Evolutionary conservation across 192 early-diverging fungal genomes (phyloP).

Genomic region (Paraglomus brasilianum): DNA sequence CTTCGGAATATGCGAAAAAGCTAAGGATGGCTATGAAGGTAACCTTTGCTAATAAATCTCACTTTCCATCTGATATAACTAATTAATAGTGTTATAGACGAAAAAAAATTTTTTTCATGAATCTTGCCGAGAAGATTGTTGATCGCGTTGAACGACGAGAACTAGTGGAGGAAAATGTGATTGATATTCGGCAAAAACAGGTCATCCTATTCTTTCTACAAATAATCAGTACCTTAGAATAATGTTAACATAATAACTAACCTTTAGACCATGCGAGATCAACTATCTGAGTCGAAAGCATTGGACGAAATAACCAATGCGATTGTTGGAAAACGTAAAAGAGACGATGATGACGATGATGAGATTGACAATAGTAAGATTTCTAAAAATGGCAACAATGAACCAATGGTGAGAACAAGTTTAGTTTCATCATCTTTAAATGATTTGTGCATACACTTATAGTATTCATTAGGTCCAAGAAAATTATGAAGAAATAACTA

Average conservation of each 20-base stretch:
- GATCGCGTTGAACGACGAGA: constrained; percentile 5
- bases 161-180: constrained; percentile 15
- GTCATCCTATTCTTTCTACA: constrained; percentile 25
- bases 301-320: constrained; percentile 14
- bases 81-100: constrained; percentile 28
- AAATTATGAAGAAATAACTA: constrained; percentile 17
- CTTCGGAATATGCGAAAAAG: constrained; percentile 18
- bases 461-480: constrained; percentile 21
- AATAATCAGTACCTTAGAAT: constrained; percentile 12
- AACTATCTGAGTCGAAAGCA: constrained; percentile 26
- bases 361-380: constrained; percentile 3
- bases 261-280: constrained; percentile 10
- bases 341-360: constrained; percentile 11
- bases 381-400: constrained; percentile 17
- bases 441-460: constrained; percentile 24
- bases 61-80: constrained; percentile 18
- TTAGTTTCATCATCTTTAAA: constrained; percentile 17
- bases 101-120: constrained; percentile 26
- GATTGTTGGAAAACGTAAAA: constrained; percentile 20
- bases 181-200: constrained; percentile 27
- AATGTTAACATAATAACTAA: constrained; percentile 25
- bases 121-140: constrained; percentile 25
- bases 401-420: constrained; percentile 23
- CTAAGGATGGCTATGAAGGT: constrained; percentile 23
- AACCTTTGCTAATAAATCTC: constrained; percentile 28